Evolutionary conservation across 2,329 filamentous ascomycete genomes (phyloP), one percentile per base, ranked within the genome.

Genomic region (Phyllosticta capitalensis): DNA sequence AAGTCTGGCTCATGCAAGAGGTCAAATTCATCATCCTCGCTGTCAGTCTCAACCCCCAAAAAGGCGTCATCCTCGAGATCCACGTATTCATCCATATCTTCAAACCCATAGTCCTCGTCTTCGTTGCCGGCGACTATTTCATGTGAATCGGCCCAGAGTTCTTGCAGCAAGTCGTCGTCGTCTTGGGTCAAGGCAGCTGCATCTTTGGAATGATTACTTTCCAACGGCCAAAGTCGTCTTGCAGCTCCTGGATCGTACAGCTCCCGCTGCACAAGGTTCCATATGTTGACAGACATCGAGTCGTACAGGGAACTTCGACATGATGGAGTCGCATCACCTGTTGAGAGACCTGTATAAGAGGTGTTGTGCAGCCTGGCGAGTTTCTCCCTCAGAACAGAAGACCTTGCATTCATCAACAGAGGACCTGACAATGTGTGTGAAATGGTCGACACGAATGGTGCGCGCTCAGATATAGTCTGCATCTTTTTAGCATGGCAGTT

Each of bases 351-450:
- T 51, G 17, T 5, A 20, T 51, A 7, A 38, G 52, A 24, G 12
- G 20, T 28, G 28, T 30, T 49, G 26, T 10, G 21, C 5, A 52
- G 17, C 1, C 7, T 19, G 4, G 60, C 30, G 10, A 61, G 21
- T 48, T 64, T 65, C 2, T 28, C 14, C 49, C 62, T 65, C 26
- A 65, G 45, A 7, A 51, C 52, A 21, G 49, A 26, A 17, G 63
- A 65, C 48, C 45, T 61, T 17, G 61, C 63, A 33, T 62, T 60
- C 14, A 45, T 53, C 22, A 58, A 57, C 5, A 65, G 10, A n/a
- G 64, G 62, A 48, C 56, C 60, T 26, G 61, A 62, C 19, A 67
- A 59, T 17, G 63, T 58, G 52, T 62, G 64, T 22, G 60, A 57
- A 20, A 67, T 63, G 3, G 60, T 62, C 1, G 63, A 56, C 17